Evolutionary conservation across 2,329 filamentous ascomycete genomes (phyloP), one percentile per base, ranked within the genome.

Genomic region (Arthrobotrys iridis): DNA sequence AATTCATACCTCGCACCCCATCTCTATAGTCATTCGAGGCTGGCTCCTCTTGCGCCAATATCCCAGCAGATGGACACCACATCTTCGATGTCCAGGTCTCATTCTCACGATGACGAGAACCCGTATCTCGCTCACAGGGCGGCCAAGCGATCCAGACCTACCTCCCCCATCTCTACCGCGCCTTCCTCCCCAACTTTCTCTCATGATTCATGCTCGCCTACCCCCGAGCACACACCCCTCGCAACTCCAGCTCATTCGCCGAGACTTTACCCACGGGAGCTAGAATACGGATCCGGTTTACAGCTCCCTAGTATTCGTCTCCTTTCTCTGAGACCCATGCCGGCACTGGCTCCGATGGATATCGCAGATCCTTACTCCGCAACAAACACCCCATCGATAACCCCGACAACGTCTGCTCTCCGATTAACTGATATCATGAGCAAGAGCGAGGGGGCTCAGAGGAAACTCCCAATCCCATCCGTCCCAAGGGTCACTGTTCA

Each of bases 161-260:
- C 93, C 82, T 97, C 94, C 35, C 95, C 94, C 62, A 93, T 96
- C 83, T 97, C 93, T 6, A 98, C 94, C 1, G 94, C 94, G 52
- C 95, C 95, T 18, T 96, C 94, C 24, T 98, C 94, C 30, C 94
- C 94, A 24, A 97, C 93, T 2, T 97, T 97, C 82, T 97, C 94
- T 1, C 93, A 97, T 83, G 93, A 97, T 83, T 97, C 94, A 8
- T 87, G 94, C 50, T 98, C 94, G 7, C 95, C 94, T 3, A 99
- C 94, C 1, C 95, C 94, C 8, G 94, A 98, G 81, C 93, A 97
- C 85, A 98, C 95, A n/a, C 94, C 94, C n/a, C 89, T 98, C 66
- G 94, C 93, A 26, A 99, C 94, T 3, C 94, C 94, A 3, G 94
- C 93, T 45, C 95, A 98, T 83, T 97, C 93, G 15, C 95, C 95